phyloP scores from a whole-genome alignment of 129 eudicot species.

The Heracleum sosnowskyi region DNA sequence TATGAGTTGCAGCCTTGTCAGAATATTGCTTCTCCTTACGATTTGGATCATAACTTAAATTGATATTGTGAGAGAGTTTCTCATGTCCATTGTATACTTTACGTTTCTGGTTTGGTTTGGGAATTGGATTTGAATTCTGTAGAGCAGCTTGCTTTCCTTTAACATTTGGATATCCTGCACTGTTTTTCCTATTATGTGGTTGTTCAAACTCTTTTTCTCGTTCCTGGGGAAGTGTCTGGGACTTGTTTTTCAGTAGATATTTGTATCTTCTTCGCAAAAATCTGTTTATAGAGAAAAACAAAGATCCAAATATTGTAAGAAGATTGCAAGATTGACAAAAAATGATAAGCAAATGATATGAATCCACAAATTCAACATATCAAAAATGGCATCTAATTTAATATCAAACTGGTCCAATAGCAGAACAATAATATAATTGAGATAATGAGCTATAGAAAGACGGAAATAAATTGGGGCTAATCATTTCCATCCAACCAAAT shows the following conservation, averaged over 20 bases:
- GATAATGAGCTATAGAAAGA: background rate
- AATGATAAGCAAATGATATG: background rate
- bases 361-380: background rate
- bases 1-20: conserved; percentile 16
- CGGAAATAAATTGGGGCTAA: background rate
- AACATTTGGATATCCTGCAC: conserved; percentile 18
- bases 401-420: background rate
- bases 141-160: conserved; percentile 22
- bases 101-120: conserved; percentile 32
- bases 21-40: conserved; percentile 20
- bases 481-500: background rate
- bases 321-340: background rate
- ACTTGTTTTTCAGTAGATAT: conserved; percentile 33
- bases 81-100: conserved; percentile 30
- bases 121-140: conserved; percentile 27
- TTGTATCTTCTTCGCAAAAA: conserved; percentile 48
- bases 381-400: too few species aligned
- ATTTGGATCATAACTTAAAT: conserved; percentile 16
- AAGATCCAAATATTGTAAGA: background rate
- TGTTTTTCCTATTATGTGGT: conserved; percentile 16
- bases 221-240: conserved; percentile 24
- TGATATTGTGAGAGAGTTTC: conserved; percentile 10
- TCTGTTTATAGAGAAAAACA: conserved; percentile 19
- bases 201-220: conserved; percentile 10
- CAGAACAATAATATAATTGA: background rate